These are phyloP conservation scores for Coemansia brasiliensis DNA, from an alignment of 192 early-diverging fungal species.

Conservation along the genomic window DNA sequence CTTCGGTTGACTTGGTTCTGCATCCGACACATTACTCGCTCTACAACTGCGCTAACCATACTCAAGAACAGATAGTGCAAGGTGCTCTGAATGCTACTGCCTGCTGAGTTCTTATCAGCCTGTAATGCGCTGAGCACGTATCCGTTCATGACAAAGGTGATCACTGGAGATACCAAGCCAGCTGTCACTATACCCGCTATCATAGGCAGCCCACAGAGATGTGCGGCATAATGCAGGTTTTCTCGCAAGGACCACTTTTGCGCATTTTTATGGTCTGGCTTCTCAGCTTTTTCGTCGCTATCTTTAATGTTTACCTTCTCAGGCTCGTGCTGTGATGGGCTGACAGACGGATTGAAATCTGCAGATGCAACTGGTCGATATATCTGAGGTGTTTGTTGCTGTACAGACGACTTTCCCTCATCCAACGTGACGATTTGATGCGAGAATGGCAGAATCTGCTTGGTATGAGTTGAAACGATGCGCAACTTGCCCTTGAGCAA, in stretches of 20 bases:
- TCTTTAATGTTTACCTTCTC: neutral
- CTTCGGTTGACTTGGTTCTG: neutral
- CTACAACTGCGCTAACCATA: slow-evolving; percentile 17
- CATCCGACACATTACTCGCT: neutral
- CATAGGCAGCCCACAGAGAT: slow-evolving; percentile 21
- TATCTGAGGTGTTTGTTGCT: slow-evolving; percentile 36
- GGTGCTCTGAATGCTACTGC: neutral
- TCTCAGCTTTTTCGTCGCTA: neutral
- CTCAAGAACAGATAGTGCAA: slow-evolving; percentile 25
- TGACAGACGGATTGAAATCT: neutral
- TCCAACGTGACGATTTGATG: slow-evolving; percentile 24
- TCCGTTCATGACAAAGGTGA: slow-evolving; percentile 23
- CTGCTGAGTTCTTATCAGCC: slow-evolving; percentile 10
- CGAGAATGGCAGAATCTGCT: slow-evolving; percentile 16
- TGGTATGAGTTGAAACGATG: slow-evolving; percentile 40
- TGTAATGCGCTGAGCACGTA: slow-evolving; percentile 20
- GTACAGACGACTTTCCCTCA: slow-evolving; percentile 29
- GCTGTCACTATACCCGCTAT: slow-evolving; percentile 13
- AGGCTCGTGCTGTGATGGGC: neutral
- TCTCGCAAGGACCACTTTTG: slow-evolving; percentile 31
- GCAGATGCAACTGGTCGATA: slow-evolving; percentile 25
- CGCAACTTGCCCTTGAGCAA: slow-evolving; percentile 58
- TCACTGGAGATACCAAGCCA: slow-evolving; percentile 19
- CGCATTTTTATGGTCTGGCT: neutral
- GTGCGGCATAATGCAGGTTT: slow-evolving; percentile 17